phyloP scores from a whole-genome alignment of 2,329 filamentous ascomycete species.

The Monilinia laxa region DNA sequence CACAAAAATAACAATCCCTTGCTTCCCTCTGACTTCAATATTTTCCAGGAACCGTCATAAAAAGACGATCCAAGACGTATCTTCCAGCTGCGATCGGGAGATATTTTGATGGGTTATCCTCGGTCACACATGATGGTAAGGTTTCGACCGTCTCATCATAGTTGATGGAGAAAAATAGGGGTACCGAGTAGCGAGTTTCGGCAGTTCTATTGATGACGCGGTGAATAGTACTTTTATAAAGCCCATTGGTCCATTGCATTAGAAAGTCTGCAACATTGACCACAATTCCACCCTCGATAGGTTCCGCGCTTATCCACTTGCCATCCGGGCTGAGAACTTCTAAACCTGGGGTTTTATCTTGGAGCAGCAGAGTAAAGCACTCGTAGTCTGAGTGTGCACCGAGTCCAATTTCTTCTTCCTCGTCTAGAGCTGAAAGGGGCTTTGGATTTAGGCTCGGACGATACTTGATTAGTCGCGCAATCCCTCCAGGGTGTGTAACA shows the following conservation, averaged over 20 bases:
- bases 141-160: slow-evolving; percentile 40
- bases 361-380: slow-evolving; percentile 55
- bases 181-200: slow-evolving; percentile 55
- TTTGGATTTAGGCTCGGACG: slow-evolving; percentile 44
- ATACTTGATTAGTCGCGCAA: slow-evolving; percentile 51
- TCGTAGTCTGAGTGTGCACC: slow-evolving; percentile 58
- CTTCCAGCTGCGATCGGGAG: slow-evolving; percentile 37
- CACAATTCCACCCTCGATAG: slow-evolving; percentile 49
- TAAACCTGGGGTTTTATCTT: slow-evolving; percentile 51
- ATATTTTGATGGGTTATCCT: slow-evolving; percentile 35
- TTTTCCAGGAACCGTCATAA: slow-evolving; percentile 33
- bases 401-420: slow-evolving; percentile 38
- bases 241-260: slow-evolving; percentile 51
- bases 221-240: slow-evolving; percentile 55
- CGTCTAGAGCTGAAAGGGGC: slow-evolving; percentile 35
- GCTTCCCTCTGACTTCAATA: neutral
- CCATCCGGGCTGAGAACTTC: slow-evolving; percentile 51
- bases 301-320: slow-evolving; percentile 48
- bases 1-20: neutral
- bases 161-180: slow-evolving; percentile 50
- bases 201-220: slow-evolving; percentile 54
- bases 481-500: slow-evolving; percentile 46
- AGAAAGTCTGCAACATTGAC: slow-evolving; percentile 54
- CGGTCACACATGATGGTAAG: slow-evolving; percentile 35
- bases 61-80: slow-evolving; percentile 38